These are phyloP conservation scores for Bipolaris zeicola DNA, from an alignment of 2,329 filamentous ascomycete genomes.

Conservation along the genomic window DNA sequence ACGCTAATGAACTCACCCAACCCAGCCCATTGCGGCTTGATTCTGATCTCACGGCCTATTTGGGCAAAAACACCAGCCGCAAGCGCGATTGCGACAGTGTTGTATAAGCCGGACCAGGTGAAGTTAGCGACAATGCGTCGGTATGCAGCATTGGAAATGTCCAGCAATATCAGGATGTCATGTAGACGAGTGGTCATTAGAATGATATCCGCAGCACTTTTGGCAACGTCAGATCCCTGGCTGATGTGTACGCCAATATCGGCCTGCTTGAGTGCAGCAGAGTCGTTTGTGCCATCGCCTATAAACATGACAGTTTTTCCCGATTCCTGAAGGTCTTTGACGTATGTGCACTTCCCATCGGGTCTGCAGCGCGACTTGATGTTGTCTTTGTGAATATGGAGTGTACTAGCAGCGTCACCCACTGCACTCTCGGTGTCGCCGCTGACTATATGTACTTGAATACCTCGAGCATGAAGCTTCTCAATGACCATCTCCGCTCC, in stretches of 20 bases:
- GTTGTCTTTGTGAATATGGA: constrained; percentile 47
- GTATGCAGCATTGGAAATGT: constrained; percentile 54
- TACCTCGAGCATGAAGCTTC: constrained; percentile 55
- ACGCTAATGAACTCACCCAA: constrained; percentile 77
- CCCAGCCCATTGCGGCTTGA: constrained; percentile 68
- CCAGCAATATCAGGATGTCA: constrained; percentile 64
- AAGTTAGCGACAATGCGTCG: constrained; percentile 66
- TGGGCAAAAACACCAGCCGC: constrained; percentile 63
- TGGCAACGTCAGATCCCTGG: constrained; percentile 64
- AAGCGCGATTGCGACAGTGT: constrained; percentile 69
- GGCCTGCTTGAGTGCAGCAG: constrained; percentile 72
- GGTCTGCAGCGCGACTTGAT: constrained; percentile 57
- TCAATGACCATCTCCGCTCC: constrained; percentile 60
- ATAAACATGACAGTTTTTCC: constrained; percentile 65
- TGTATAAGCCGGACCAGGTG: constrained; percentile 72
- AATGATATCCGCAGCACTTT: constrained; percentile 70
- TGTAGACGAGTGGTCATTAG: constrained; percentile 63
- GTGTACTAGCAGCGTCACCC: constrained; percentile 50
- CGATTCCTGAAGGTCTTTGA: constrained; percentile 43
- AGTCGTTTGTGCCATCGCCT: constrained; percentile 82
- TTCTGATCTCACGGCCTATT: constrained; percentile 48
- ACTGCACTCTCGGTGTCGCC: constrained; percentile 62
- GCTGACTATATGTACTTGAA: constrained; percentile 61
- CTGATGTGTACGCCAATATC: constrained; percentile 73
- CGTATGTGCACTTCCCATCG: constrained; percentile 60